phyloP scores from a whole-genome alignment of 1,284 basidiomycete genomes.

The Tranzscheliella williamsii region DNA sequence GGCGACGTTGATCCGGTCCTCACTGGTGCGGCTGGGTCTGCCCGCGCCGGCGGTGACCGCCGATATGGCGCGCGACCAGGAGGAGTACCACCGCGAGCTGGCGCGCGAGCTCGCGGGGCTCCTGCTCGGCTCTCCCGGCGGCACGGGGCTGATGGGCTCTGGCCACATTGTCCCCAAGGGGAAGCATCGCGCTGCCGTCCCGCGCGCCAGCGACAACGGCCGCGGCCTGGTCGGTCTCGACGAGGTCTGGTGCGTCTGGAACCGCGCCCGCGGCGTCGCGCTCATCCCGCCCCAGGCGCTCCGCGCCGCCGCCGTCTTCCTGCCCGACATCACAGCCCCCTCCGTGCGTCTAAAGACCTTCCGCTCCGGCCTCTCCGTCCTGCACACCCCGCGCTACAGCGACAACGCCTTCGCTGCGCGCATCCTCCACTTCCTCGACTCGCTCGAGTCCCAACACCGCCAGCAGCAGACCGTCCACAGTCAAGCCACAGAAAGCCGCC shows the following conservation, averaged over 20 bases:
- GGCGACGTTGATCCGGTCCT: constrained; percentile 70
- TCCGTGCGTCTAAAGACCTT: constrained; percentile 73
- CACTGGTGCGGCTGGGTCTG: constrained; percentile 84
- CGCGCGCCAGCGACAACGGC: constrained; percentile 10
- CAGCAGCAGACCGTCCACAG: constrained; percentile 22
- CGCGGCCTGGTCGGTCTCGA: constrained; percentile 76
- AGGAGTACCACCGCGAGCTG: constrained; percentile 77
- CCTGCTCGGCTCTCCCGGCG: constrained; percentile 66
- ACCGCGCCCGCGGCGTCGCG: constrained; percentile 84
- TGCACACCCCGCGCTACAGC: constrained; percentile 73
- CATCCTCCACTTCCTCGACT: constrained; percentile 35
- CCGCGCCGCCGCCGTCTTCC: constrained; percentile 71
- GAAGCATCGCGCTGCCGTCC: constrained; percentile 22
- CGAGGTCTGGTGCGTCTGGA: constrained; percentile 97
- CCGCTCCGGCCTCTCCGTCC: constrained; percentile 73
- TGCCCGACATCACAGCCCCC: constrained; percentile 72
- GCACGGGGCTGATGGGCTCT: constrained; percentile 60
- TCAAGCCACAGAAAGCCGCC: not conserved
- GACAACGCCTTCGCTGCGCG: constrained; percentile 42
- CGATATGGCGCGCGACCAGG: constrained; percentile 86
- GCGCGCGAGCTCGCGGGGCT: constrained; percentile 80
- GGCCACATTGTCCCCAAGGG: constrained; percentile 58
- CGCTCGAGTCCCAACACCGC: constrained; percentile 31
- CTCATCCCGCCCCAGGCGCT: constrained; percentile 85
- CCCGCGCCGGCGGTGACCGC: constrained; percentile 79